A percentile compares a stretch with the other conserved stretches of the same genome.
These are phyloP conservation scores for Phytophthora podocarpi DNA, from an alignment of 352 stramenopile genomes.

Conservation along the genomic window DNA sequence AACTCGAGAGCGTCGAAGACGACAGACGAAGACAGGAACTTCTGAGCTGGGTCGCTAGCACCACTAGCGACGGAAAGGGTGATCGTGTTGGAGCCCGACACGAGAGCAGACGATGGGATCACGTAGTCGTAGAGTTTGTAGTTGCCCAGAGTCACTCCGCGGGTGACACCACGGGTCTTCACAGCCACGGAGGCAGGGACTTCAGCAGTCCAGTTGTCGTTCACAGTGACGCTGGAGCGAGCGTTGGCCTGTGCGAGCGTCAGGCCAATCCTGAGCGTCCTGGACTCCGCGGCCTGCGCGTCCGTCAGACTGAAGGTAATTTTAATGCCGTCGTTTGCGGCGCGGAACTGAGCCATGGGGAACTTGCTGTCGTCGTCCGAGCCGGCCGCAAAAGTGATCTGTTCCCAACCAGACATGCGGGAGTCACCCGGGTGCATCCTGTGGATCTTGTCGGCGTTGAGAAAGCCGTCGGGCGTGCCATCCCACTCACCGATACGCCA, in stretches of 20 bases:
- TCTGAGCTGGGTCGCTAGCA: constrained; percentile 40
- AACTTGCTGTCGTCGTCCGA: constrained; percentile 33
- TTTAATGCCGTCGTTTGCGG: constrained; percentile 34
- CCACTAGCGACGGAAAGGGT: constrained; percentile 49
- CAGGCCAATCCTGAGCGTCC: constrained; percentile 47
- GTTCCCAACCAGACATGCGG: constrained; percentile 39
- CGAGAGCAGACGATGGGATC: constrained; percentile 44
- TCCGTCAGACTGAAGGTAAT: constrained; percentile 41
- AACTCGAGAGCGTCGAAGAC: constrained; percentile 62
- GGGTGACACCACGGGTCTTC: constrained; percentile 54
- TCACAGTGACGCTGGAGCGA: constrained; percentile 38
- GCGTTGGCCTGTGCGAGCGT: constrained; percentile 41
- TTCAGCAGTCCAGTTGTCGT: constrained; percentile 36
- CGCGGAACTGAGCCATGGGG: constrained; percentile 52
- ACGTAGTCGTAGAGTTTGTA: constrained; percentile 59
- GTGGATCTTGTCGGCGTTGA: constrained; percentile 61
- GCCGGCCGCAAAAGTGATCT: constrained; percentile 30
- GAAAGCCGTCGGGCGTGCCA: constrained; percentile 49
- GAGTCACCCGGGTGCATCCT: constrained; percentile 53
- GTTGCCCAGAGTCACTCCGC: constrained; percentile 47
- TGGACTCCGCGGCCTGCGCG: constrained; percentile 20
- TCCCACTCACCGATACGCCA: constrained; percentile 45
- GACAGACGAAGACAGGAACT: constrained; percentile 45
- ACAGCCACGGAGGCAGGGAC: constrained; percentile 36
- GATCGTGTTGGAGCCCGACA: constrained; percentile 44